phyloP scores from a whole-genome alignment of 2,329 filamentous ascomycete species.

The Cyphellophora europaea region DNA sequence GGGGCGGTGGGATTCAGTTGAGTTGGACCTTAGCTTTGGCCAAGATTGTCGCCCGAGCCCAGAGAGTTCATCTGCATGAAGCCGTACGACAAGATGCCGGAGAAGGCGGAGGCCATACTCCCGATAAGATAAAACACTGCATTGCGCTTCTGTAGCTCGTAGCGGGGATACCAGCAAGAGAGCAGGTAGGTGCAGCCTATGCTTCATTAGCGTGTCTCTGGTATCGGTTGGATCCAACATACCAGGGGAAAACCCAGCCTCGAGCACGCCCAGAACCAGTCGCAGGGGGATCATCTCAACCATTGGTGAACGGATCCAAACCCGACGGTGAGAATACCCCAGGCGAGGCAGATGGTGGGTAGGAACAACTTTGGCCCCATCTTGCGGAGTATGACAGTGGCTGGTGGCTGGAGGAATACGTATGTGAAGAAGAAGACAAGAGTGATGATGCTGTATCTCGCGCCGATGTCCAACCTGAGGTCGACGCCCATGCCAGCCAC shows the following conservation, averaged over 20 bases:
- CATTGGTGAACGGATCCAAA: conserved; percentile 17
- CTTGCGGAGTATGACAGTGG: conserved; percentile 57
- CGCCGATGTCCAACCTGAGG: conserved; percentile 18
- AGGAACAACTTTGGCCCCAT: conserved; percentile 39
- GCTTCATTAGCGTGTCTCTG: neutral
- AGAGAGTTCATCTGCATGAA: conserved; percentile 24
- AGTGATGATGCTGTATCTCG: conserved; percentile 47
- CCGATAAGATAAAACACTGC: conserved; percentile 39
- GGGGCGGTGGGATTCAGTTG: conserved; percentile 4
- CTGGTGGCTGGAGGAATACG: conserved; percentile 60
- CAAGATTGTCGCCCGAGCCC: conserved; percentile 3
- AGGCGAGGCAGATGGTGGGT: conserved; percentile 23
- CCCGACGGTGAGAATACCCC: conserved; percentile 31
- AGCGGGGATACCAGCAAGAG: conserved; percentile 52
- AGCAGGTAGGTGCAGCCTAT: conserved; percentile 56
- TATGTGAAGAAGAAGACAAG: conserved; percentile 68
- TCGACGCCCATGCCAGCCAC: conserved; percentile 46
- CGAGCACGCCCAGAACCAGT: conserved; percentile 52
- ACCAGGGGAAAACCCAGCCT: conserved; percentile 59
- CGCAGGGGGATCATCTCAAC: conserved; percentile 13
- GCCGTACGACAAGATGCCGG: conserved; percentile 34
- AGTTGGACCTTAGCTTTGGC: conserved; percentile 2
- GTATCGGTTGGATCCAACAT: no score
- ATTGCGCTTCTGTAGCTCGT: conserved; percentile 22
- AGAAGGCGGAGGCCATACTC: conserved; percentile 34